Base-by-base conservation (phyloP, 768 basidiomycete species). In the Naganishia vishniacii region DNA sequence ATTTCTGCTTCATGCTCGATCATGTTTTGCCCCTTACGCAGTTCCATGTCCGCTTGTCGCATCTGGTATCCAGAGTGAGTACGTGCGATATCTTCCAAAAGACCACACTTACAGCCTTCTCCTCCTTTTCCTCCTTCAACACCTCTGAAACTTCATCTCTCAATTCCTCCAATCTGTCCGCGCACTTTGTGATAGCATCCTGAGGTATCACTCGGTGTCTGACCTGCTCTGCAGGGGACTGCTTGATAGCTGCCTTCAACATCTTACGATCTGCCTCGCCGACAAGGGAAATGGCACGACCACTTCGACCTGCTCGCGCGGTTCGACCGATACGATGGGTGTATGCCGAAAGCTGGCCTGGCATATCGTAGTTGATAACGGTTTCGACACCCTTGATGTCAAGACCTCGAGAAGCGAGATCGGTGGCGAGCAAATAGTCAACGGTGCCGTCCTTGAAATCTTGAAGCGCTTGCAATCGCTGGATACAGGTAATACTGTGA, bases 361-460 rank as follows among this genome's bases (percentile, higher is more conserved):
- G 95, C 94, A 98, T 95, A 75, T 99, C 95, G 74, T 93, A 98
- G 78, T 99, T 99, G 76, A 99, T 92, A 67, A 99, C 91, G 2
- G 91, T 92, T 73, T 98, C 90, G 26, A 97, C 86, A 16, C 93
- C 93, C 75, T 93, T 94, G 81, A 99, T 95, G 78, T 98, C 94
- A 29, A 99, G 82, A 77, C 95, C 90, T 65, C 92, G 86, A 61
- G 92, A 89, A 32, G 95, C 95, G 37, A 99, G 80, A 75, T 98
- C 95, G 0, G 95, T 99, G 2, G 93, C 94, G 82, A 99, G 88
- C 9, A 99, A 81, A 77, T 85, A 98, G 76, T 92, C 88, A n/a
- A 88, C 88, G 28, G 82, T 75, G 20, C 90, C 88, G 67, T 91
- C 89, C 64, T 91, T 86, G 80, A 98, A 99, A 56, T 82, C 81